These are phyloP conservation scores for Trichoderma cornu-damae DNA, from an alignment of 2,329 filamentous ascomycete genomes.

Conservation along the genomic window DNA sequence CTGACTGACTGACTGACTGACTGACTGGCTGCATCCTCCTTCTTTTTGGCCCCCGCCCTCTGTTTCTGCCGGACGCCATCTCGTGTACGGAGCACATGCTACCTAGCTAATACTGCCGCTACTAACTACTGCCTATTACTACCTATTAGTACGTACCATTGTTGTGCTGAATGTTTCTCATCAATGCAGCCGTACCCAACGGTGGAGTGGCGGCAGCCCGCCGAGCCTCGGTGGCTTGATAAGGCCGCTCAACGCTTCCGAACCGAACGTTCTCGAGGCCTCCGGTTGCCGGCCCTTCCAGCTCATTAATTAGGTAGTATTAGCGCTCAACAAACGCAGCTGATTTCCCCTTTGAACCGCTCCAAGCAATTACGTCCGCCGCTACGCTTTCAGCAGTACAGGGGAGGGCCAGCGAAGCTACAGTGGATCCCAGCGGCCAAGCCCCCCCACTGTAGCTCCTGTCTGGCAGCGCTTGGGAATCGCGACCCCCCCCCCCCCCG, in stretches of 20 bases:
- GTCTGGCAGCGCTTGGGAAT: background rate
- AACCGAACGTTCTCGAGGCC: conserved; percentile 8
- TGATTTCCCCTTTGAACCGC: no score
- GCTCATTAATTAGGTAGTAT: background rate
- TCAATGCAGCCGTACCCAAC: background rate
- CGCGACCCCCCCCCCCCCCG: conserved; percentile 1
- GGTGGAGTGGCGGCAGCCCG: background rate
- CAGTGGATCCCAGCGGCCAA: conserved; percentile 8
- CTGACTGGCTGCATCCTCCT: no score
- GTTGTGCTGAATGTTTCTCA: background rate
- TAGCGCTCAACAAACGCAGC: no score
- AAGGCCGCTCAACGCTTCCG: no score
- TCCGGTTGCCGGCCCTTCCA: conserved; percentile 5
- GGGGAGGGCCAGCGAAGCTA: conserved; percentile 12
- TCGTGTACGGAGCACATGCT: no score
- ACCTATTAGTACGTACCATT: no score
- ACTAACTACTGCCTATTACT: no score
- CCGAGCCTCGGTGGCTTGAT: background rate
- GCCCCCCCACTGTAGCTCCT: conserved; percentile 14
- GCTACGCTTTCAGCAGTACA: conserved; percentile 17
- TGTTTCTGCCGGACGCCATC: background rate
- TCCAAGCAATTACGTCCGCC: conserved; percentile 10
- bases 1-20: no score
- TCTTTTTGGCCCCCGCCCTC: background rate
- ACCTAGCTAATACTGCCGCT: no score